phyloP scores from a whole-genome alignment of 2,329 filamentous ascomycete genomes.

The Apiospora marii region DNA sequence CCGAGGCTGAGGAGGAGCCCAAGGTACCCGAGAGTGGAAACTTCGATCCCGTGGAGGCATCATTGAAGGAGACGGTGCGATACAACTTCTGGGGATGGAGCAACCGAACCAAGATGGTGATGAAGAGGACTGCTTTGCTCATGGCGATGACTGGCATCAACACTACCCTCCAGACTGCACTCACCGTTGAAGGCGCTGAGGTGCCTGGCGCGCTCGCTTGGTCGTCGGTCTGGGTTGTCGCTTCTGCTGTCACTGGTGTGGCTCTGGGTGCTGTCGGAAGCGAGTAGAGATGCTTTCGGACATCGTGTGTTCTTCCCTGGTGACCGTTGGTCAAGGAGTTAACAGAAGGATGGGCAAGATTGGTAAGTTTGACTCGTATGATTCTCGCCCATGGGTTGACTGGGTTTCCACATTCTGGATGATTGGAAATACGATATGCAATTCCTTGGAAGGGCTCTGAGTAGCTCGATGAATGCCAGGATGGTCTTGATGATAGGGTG shows the following conservation, averaged over 20 bases:
- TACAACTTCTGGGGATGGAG: constrained; percentile 78
- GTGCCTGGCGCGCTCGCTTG: constrained; percentile 74
- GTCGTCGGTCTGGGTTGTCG: constrained; percentile 76
- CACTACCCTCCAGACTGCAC: constrained; percentile 70
- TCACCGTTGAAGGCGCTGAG: constrained; percentile 76
- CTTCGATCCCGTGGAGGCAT: constrained; percentile 72
- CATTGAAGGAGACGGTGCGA: constrained; percentile 72
- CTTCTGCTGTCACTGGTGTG: constrained; percentile 66
- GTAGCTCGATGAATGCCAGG: background rate
- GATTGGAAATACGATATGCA: background rate
- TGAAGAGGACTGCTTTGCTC: constrained; percentile 69
- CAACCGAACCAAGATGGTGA: constrained; percentile 67
- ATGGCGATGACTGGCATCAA: constrained; percentile 64
- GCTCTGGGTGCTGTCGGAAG: constrained; percentile 60
- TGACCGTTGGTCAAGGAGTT: background rate
- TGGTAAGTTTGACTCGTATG: background rate
- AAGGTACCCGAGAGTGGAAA: constrained; percentile 48
- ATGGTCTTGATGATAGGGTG: background rate
- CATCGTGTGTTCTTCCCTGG: background rate
- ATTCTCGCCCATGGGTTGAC: background rate
- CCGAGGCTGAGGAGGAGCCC: constrained; percentile 61
- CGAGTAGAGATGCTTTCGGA: constrained; percentile 45
- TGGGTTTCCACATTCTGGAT: background rate
- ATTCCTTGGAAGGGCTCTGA: background rate
- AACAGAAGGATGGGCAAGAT: background rate